These are phyloP conservation scores for Nicotiana sylvestris DNA, from an alignment of 257 asterid species.

Conservation along the genomic window DNA sequence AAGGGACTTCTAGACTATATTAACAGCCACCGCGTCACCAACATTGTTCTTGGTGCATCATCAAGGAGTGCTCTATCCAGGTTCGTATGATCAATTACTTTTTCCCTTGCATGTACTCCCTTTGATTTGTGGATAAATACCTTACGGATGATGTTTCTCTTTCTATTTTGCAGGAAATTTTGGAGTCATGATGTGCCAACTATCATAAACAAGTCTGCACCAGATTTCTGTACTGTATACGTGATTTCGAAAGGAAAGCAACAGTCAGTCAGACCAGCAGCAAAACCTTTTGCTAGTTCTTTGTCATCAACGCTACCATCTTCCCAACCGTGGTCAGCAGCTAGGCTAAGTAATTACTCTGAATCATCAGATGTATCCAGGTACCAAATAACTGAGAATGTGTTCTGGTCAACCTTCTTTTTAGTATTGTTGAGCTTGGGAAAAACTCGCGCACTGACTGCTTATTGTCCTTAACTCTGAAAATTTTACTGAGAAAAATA, in stretches of 20 bases:
- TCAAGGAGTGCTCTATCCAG: slow-evolving; percentile 33
- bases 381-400: slow-evolving; percentile 18
- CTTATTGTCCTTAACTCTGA: background rate
- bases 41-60: slow-evolving; percentile 66
- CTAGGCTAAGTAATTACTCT: slow-evolving; percentile 17
- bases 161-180: slow-evolving; percentile 34
- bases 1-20: slow-evolving; percentile 54
- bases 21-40: slow-evolving; percentile 31
- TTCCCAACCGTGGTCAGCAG: slow-evolving; percentile 16
- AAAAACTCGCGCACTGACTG: background rate
- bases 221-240: slow-evolving; percentile 67
- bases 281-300: slow-evolving; percentile 17
- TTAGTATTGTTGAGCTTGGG: background rate
- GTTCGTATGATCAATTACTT: slow-evolving; percentile 12
- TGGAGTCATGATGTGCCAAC: slow-evolving; percentile 62
- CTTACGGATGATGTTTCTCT: background rate
- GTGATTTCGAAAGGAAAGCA: slow-evolving; percentile 58
- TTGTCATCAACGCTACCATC: slow-evolving; percentile 15
- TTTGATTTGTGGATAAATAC: background rate
- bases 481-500: background rate
- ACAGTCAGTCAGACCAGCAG: slow-evolving; percentile 60
- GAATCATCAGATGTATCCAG: slow-evolving; percentile 35
- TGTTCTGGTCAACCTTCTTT: background rate
- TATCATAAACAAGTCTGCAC: slow-evolving; percentile 61
- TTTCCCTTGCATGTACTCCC: background rate